Percentiles rank a stretch among this genome's conserved stretches.
Evolutionary conservation across 2,329 filamentous ascomycete genomes (phyloP).

Genomic region (Ceratocystis smalleyi): DNA sequence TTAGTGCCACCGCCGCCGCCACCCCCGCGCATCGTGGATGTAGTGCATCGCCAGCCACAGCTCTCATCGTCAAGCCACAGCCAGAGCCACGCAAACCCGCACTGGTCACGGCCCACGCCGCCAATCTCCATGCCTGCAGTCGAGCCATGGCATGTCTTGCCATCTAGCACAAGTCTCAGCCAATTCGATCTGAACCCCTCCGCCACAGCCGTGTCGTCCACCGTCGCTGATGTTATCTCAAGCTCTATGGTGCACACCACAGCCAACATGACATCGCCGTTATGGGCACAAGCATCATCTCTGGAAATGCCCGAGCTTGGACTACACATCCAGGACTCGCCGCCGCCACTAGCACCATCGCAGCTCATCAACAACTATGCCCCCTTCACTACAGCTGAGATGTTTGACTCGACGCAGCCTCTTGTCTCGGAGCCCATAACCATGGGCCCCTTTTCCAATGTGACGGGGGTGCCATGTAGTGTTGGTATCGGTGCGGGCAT

Average conservation of each 20-base stretch:
- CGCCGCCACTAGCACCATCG: constrained; percentile 30
- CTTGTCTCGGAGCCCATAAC: constrained; percentile 60
- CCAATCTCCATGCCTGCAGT: constrained; percentile 53
- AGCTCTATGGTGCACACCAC: constrained; percentile 10
- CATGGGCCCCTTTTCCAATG: constrained; percentile 67
- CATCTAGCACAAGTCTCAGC: constrained; percentile 70
- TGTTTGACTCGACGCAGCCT: constrained; percentile 68
- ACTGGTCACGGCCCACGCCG: constrained; percentile 38
- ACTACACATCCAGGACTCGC: constrained; percentile 56
- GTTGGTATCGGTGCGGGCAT: constrained; percentile 25
- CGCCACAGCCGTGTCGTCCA: constrained; percentile 2
- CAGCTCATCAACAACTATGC: constrained; percentile 12
- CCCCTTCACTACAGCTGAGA: constrained; percentile 54
- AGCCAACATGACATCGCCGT: constrained; percentile 8
- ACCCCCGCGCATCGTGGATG: constrained; percentile 31
- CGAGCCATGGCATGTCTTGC: constrained; percentile 79
- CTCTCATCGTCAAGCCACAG: constrained; percentile 28
- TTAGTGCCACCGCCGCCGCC: constrained; percentile 74
- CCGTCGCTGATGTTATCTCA: neutral
- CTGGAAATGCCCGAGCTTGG: constrained; percentile 55
- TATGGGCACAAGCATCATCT: constrained; percentile 21
- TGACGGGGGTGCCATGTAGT: constrained; percentile 73
- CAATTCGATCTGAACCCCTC: constrained; percentile 26
- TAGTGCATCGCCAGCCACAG: constrained; percentile 74
- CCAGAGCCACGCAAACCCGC: neutral